Evolutionary conservation across 768 basidiomycete genomes (phyloP).

Genomic region (Dentipellis sp.): DNA sequence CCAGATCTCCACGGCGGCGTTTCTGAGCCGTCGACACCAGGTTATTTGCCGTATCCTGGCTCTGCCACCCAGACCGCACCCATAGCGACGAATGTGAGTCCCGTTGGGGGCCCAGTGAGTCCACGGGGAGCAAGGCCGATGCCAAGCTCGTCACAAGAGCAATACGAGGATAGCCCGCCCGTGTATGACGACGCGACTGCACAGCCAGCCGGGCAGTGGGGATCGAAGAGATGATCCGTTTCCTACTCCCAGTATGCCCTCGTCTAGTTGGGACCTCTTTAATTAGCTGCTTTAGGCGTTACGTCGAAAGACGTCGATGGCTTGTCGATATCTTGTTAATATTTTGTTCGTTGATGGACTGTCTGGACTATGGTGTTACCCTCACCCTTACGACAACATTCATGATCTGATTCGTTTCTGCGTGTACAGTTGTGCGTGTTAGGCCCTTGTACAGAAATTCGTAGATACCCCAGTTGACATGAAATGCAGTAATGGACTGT

Average conservation of each 20-base stretch:
- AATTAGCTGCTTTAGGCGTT: too few relatives aligned
- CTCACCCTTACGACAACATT: background rate
- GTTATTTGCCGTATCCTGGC: constrained; percentile 14
- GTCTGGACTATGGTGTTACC: background rate
- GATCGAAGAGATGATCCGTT: background rate
- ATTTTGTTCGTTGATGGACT: background rate
- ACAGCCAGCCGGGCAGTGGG: constrained; percentile 40
- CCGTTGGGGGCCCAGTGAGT: constrained; percentile 2
- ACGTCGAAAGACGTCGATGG: too few relatives aligned
- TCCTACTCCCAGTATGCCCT: background rate
- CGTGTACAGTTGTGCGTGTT: background rate
- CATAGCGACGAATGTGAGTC: constrained; percentile 2
- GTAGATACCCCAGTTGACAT: background rate
- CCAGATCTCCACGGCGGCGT: constrained; percentile 15
- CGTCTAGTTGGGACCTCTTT: too few relatives aligned
- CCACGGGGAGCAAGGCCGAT: background rate
- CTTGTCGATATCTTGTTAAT: too few relatives aligned
- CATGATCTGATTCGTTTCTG: constrained; percentile 15
- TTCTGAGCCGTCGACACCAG: constrained; percentile 9
- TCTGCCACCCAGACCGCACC: background rate
- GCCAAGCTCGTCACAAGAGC: constrained; percentile 5
- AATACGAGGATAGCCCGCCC: constrained; percentile 42
- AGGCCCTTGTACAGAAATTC: background rate
- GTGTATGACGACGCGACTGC: constrained; percentile 47
- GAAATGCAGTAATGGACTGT: background rate